Conservation (phyloP, 2,329 filamentous ascomycete genomes). For the Diaporthe sp. region DNA sequence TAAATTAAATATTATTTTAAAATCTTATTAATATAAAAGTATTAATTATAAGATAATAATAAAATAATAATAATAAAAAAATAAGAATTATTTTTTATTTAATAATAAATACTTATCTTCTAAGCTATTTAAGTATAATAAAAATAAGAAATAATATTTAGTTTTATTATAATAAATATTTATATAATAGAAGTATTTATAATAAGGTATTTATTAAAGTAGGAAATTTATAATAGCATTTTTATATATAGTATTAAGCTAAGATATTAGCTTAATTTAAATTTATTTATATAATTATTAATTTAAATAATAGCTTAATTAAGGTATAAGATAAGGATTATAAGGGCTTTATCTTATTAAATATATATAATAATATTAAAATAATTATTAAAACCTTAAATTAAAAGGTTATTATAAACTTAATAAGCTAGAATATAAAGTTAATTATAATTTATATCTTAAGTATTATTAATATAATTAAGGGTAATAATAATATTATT, state of each 20-base stretch:
- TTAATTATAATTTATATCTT: background rate
- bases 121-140: background rate
- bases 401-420: background rate
- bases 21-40: too few species aligned
- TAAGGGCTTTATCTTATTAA: background rate
- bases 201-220: background rate
- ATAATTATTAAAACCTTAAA: background rate
- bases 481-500: background rate
- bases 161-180: background rate
- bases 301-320: background rate
- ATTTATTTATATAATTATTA: background rate
- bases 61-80: background rate
- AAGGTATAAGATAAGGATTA: background rate
- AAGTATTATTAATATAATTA: background rate
- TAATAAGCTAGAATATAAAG: background rate
- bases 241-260: background rate
- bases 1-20: too few species aligned
- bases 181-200: background rate
- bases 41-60: too few species aligned
- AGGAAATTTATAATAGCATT: background rate
- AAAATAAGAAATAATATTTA: background rate
- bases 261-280: background rate
- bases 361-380: background rate
- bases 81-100: background rate
- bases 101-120: background rate